Conservation (phyloP, 1,139 yeast genomes). For the Suhomyces ambrosiae region DNA sequence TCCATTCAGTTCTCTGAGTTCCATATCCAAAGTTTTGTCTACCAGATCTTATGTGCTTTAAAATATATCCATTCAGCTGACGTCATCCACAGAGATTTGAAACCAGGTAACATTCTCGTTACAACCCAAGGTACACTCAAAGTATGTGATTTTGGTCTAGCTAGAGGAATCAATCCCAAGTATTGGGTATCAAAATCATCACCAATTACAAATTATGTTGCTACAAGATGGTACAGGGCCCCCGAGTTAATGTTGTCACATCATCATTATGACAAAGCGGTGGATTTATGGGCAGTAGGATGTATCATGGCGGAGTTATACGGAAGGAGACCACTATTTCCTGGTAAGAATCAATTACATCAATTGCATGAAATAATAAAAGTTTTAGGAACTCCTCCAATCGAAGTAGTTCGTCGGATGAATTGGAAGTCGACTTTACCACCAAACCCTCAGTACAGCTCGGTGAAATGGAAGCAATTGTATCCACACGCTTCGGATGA, state of each 20-base stretch:
- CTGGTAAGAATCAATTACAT: conserved; percentile 65
- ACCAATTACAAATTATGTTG: conserved; percentile 81
- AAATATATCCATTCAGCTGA: conserved; percentile 84
- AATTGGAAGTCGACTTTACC: conserved; percentile 40
- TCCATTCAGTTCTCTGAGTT: conserved; percentile 78
- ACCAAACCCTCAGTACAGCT: conserved; percentile 39
- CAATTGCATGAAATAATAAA: conserved; percentile 66
- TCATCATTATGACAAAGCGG: conserved; percentile 54
- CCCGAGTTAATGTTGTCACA: conserved; percentile 81
- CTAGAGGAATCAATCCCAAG: conserved; percentile 65
- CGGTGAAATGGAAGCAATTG: conserved; percentile 49
- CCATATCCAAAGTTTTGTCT: conserved; percentile 73
- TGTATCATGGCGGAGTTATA: conserved; percentile 77
- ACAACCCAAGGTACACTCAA: conserved; percentile 69
- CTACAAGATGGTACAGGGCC: conserved; percentile 95
- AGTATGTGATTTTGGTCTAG: conserved; percentile 87
- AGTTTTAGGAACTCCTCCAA: conserved; percentile 63
- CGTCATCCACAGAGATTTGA: conserved; percentile 81
- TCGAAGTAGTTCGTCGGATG: conserved; percentile 32
- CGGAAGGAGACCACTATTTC: conserved; percentile 71
- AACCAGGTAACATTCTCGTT: conserved; percentile 84
- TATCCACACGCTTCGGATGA: conserved; percentile 60
- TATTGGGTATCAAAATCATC: conserved; percentile 35
- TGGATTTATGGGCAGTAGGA: conserved; percentile 83
- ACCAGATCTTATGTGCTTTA: conserved; percentile 79